Base-by-base conservation (phyloP, 1,284 basidiomycete species). In the Sphaerobolus stellatus region DNA sequence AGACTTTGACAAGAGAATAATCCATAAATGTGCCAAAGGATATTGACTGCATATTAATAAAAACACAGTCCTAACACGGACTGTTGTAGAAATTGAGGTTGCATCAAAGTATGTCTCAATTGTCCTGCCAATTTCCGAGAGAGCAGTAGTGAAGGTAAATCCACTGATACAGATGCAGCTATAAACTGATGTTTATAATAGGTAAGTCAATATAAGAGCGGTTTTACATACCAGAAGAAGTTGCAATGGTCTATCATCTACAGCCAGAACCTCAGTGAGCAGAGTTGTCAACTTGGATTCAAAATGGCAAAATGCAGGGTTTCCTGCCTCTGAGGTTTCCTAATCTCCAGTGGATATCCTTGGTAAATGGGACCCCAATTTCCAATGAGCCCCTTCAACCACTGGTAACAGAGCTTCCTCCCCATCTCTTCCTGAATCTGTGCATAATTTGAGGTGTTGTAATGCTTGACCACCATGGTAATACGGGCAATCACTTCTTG, bases 111-210 rank as follows among this genome's bases (percentile, higher is more conserved):
- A 67, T 66, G 46, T 66, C 63, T 4, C 45, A 54, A 6, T 43
- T 58, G 20, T 56, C 58, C 2, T 52, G 60, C 61, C 63, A 67
- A 48, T 66, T 61, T 36, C 63, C 64, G 3, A 58, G 38, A 1
- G 66, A 67, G 44, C 63, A 61, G 52, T 67, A 68, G 9, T 48
- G 55, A 44, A 66, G 48, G 24, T 56, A 51, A 11, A 61, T 30
- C 46, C 62, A 64, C 54, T 64, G 61, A 53, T 59, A 66, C 5
- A 40, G n/a, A 11, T 56, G 54, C 14, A 64, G 45, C 65, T 68
- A 40, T 24, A 41, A 6, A 41, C n/a, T n/a, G n/a, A n/a, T n/a
- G n/a, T n/a, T n/a, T n/a, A n/a, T n/a, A n/a, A n/a, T n/a, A n/a
- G n/a, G n/a, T n/a, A 41, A 7, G 18, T n/a, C n/a, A n/a, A n/a